Percentiles rank a stretch among this genome's conserved stretches.
Evolutionary conservation across 1,284 basidiomycete genomes (phyloP).

Genomic region (Puccinia novopanici): DNA sequence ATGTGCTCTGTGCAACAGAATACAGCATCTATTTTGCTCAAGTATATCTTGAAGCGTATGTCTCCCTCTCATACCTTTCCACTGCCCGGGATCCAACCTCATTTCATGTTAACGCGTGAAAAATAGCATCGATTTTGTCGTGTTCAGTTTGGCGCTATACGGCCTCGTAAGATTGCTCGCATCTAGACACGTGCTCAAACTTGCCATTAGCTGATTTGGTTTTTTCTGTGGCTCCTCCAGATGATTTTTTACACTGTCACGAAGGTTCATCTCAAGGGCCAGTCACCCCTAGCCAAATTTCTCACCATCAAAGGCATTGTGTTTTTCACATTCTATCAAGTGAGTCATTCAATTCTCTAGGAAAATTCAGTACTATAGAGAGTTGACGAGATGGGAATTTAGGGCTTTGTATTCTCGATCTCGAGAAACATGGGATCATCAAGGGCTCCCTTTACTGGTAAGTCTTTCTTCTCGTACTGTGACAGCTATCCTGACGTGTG

Average conservation of each 20-base stretch:
- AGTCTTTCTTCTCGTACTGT: background rate
- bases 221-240: background rate
- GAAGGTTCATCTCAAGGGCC: conserved; percentile 72
- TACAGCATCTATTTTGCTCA: conserved; percentile 47
- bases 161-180: conserved; percentile 58
- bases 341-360: conserved; percentile 17
- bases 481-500: too few species aligned
- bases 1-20: conserved; percentile 25
- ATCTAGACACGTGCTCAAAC: background rate
- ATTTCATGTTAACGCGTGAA: too few species aligned
- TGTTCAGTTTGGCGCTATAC: conserved; percentile 44
- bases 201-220: background rate
- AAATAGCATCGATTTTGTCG: conserved; percentile 47
- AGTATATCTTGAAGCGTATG: conserved; percentile 48
- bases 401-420: conserved; percentile 47
- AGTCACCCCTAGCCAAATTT: conserved; percentile 78
- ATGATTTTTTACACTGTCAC: conserved; percentile 72
- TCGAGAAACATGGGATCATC: conserved; percentile 43
- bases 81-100: background rate
- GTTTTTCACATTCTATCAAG: conserved; percentile 65
- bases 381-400: background rate
- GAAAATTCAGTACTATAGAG: too few species aligned
- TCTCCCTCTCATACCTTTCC: background rate
- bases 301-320: conserved; percentile 67
- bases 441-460: conserved; percentile 37